These are phyloP conservation scores for Amanita muscaria DNA, from an alignment of 768 basidiomycete species.

Conservation along the genomic window DNA sequence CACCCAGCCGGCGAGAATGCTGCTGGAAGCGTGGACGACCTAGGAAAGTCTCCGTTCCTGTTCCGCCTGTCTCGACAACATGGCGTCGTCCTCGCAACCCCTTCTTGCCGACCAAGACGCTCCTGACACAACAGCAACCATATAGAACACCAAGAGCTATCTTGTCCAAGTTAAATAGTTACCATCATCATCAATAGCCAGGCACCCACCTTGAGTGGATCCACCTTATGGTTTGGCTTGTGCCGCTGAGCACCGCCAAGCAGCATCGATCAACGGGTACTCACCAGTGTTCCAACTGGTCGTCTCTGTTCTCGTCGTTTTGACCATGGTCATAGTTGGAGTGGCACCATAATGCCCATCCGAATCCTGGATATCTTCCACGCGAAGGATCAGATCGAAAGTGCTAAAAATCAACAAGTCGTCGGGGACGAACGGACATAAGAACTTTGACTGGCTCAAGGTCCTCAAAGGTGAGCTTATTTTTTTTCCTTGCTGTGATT, in stretches of 20 bases:
- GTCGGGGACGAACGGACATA: not conserved
- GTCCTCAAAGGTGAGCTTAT: constrained; percentile 3
- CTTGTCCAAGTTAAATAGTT: constrained; percentile 24
- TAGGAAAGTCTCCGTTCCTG: constrained; percentile 54
- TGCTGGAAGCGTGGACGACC: constrained; percentile 70
- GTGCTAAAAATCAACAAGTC: not conserved
- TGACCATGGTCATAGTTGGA: constrained; percentile 35
- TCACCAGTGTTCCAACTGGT: constrained; percentile 59
- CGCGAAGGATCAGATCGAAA: constrained; percentile 12
- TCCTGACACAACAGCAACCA: constrained; percentile 8
- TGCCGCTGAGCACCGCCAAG: constrained; percentile 18
- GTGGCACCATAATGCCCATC: not conserved
- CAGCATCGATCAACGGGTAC: constrained; percentile 37
- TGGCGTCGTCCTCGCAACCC: constrained; percentile 13
- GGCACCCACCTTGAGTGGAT: constrained; percentile 33
- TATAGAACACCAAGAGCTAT: constrained; percentile 27
- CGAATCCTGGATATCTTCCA: constrained; percentile 6
- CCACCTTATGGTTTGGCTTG: constrained; percentile 18
- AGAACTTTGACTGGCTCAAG: constrained; percentile 8
- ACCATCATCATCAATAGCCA: constrained; percentile 38
- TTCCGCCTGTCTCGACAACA: constrained; percentile 27
- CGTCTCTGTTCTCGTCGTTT: constrained; percentile 55
- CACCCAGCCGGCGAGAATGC: too few species aligned
- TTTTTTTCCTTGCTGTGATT: too few species aligned
- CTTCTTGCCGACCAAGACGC: constrained; percentile 15